A percentile compares a stretch with the other conserved stretches of the same genome.
Evolutionary conservation across 2,329 filamentous ascomycete species (phyloP).

Genomic region (Colletotrichum theobromicola): DNA sequence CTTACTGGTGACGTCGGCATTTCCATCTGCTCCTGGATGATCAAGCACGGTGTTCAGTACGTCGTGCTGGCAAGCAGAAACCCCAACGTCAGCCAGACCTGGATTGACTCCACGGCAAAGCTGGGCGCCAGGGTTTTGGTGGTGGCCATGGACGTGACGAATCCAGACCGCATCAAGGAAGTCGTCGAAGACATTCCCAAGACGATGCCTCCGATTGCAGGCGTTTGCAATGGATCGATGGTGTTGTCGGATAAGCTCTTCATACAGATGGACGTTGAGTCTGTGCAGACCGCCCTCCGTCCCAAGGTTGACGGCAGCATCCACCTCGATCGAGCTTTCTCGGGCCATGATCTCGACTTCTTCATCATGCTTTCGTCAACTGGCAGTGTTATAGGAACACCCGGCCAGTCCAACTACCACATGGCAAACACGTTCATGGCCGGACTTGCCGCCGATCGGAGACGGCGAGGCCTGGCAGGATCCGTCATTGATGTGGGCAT

Average conservation of each 20-base stretch:
- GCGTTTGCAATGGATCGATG: slow-evolving; percentile 42
- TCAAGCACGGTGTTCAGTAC: slow-evolving; percentile 33
- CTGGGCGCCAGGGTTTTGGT: slow-evolving; percentile 13
- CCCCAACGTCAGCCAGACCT: slow-evolving; percentile 29
- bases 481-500: slow-evolving; percentile 41
- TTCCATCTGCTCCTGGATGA: slow-evolving; percentile 41
- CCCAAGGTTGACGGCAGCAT: slow-evolving; percentile 40
- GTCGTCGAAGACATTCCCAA: slow-evolving; percentile 24
- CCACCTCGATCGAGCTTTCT: slow-evolving; percentile 34
- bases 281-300: slow-evolving; percentile 27
- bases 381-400: slow-evolving; percentile 26
- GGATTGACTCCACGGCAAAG: slow-evolving; percentile 16
- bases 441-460: slow-evolving; percentile 37
- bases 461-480: slow-evolving; percentile 38
- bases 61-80: slow-evolving; percentile 40
- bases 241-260: slow-evolving; percentile 37
- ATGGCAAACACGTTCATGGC: slow-evolving; percentile 50
- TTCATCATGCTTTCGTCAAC: slow-evolving; percentile 37
- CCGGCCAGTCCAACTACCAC: slow-evolving; percentile 46
- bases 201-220: slow-evolving; percentile 37
- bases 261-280: slow-evolving; percentile 30
- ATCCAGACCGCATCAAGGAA: neutral
- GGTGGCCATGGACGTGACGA: slow-evolving; percentile 25
- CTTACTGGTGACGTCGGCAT: slow-evolving; percentile 35
- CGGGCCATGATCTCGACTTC: slow-evolving; percentile 33